Evolutionary conservation across 2,329 filamentous ascomycete species (phyloP).

Genomic region (Pseudopyricularia cyperi): DNA sequence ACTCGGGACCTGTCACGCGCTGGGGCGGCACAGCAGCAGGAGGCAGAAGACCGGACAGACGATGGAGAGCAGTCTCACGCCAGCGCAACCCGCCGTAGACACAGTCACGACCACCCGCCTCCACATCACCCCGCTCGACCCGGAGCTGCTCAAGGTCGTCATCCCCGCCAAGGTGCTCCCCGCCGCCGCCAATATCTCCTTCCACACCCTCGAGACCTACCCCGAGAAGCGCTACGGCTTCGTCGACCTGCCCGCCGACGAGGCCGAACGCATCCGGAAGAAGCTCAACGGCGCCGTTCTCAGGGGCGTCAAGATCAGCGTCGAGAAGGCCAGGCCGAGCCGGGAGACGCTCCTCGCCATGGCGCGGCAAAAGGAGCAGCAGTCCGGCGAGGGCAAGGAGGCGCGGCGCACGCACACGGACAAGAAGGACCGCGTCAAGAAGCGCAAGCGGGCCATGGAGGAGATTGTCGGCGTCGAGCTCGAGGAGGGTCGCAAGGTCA

Average conservation of each 20-base stretch:
- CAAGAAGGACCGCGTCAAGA: constrained; percentile 19
- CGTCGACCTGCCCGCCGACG: constrained; percentile 65
- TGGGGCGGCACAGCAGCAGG: not conserved
- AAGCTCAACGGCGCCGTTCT: constrained; percentile 81
- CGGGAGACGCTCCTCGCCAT: constrained; percentile 21
- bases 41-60: not conserved
- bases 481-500: constrained; percentile 62
- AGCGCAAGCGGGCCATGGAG: constrained; percentile 37
- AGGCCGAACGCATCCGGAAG: constrained; percentile 82
- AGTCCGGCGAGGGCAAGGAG: not conserved
- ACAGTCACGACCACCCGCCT: constrained; percentile 36
- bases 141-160: constrained; percentile 58
- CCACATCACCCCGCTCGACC: constrained; percentile 78
- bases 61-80: not conserved
- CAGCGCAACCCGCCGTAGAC: not conserved
- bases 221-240: constrained; percentile 87
- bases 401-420: constrained; percentile 14
- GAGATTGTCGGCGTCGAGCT: constrained; percentile 56
- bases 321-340: constrained; percentile 66
- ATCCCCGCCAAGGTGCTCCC: constrained; percentile 55
- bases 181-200: constrained; percentile 70
- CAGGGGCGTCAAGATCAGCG: constrained; percentile 70
- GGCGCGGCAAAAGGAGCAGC: constrained; percentile 18
- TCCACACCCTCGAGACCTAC: constrained; percentile 72
- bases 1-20: not conserved